Evolutionary conservation across 1,284 basidiomycete genomes (phyloP), one percentile per base, ranked within the genome.

Genomic region (Hymenochaete sp.): DNA sequence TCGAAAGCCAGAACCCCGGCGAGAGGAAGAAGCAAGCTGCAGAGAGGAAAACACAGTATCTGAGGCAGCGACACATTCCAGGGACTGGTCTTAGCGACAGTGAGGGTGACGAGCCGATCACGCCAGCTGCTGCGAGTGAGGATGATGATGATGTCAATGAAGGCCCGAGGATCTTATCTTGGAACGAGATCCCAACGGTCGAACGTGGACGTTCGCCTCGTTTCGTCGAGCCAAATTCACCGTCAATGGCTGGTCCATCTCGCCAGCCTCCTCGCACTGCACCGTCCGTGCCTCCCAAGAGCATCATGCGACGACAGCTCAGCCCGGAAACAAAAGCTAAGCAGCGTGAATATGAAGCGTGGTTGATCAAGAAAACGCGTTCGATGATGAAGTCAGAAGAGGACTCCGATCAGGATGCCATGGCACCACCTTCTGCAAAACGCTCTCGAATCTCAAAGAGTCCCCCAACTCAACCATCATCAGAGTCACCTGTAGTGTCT

Each of bases 301-400:
- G 45, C 25, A 42, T 47, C 16, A 31, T 47, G 11, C 38, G 45
- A 32, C 38, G 38, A n/a, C 38, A 41, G 11, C 45, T 47, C 16
- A 47, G 14, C 19, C 9, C 24, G 18, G 13, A 25, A n/a, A 32
- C 41, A n/a, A 47, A 41, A 33, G 25, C 24, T 16, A 33, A 32
- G 22, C 38, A 47, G 10, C 21, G 29, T 16, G 21, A 13, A 14
- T 42, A 19, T 14, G 19, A 32, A 3, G 38, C 35, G 31, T 22
- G n/a, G 14, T 7, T 26, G 31, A 44, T 31, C 18, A 39, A 31
- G 37, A 22, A 25, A 10, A 29, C 14, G 6, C 36, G 19, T 18
- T 24, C 9, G 6, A 29, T 24, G 2, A n/a, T 38, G 27, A 38
- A 45, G 14, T 19, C 31, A 21, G 44, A 38, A n/a, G 44, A 38